Conservation (phyloP, 2,329 filamentous ascomycete genomes). For the Aspergillus pseudonomiae region DNA sequence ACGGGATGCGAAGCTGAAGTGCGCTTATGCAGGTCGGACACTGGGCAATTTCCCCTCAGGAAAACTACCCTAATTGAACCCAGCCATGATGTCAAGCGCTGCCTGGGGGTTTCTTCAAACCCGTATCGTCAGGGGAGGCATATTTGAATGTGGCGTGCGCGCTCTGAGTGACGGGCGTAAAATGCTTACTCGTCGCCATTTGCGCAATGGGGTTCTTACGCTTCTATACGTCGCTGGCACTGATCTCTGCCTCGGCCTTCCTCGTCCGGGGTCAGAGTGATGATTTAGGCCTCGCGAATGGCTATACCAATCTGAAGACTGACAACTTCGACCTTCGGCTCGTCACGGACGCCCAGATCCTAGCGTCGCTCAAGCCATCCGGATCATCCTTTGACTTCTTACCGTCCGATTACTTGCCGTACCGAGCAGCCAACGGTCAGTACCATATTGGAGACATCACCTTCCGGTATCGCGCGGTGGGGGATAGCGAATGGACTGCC, state of each 20-base stretch:
- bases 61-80: neutral
- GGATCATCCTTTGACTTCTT: slow-evolving; percentile 57
- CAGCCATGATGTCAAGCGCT: neutral
- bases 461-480: slow-evolving; percentile 54
- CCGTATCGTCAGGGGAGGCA: neutral
- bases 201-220: neutral
- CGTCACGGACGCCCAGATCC: slow-evolving; percentile 51
- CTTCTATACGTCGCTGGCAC: neutral
- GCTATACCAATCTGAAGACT: slow-evolving; percentile 24
- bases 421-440: slow-evolving; percentile 54
- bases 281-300: neutral
- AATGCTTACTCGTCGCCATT: neutral
- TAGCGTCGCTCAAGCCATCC: slow-evolving; percentile 51
- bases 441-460: slow-evolving; percentile 64
- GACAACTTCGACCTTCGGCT: slow-evolving; percentile 49
- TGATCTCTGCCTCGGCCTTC: neutral
- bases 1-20: neutral
- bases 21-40: neutral
- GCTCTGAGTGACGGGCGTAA: neutral
- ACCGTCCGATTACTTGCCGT: slow-evolving; percentile 54
- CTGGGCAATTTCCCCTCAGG: neutral
- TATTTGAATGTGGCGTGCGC: neutral
- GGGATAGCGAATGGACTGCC: slow-evolving; percentile 47
- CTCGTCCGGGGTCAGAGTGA: neutral
- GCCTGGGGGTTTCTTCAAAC: neutral